Evolutionary conservation across 139 green algal species (phyloP), one percentile per base, ranked within the genome.

Genomic region (Picochlorum sp.): DNA sequence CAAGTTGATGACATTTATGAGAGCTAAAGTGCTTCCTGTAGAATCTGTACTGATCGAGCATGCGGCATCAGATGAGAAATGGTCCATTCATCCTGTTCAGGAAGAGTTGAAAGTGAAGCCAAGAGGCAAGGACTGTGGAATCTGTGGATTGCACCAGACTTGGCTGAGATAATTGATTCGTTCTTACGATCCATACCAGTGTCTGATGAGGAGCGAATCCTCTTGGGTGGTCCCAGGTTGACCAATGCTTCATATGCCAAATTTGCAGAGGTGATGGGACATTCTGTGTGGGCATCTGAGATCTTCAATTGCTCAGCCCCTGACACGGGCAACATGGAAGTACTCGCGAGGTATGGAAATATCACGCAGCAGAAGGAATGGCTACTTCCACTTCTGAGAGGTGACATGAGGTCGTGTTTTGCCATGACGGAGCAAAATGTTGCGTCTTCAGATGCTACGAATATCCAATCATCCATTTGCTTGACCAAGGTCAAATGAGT

Each of bases 291-390:
- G 81, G 88, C 86, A 1, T 82, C 89, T 1, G 94, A 99, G 80
- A 72, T 91, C 5, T 99, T 98, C 87, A 99, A 99, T 85, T 98
- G 94, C 84, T 87, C 71, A 7, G 94, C 94, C 1, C 94, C 94
- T 7, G 94, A 99, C 76, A 98, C 94, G 0, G 92, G 92, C 49
- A 99, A 99, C 83, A 99, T 99, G 94, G 94, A 99, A 81, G 77
- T 87, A 50, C 69, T 92, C 37, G 66, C 79, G 6, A 71, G 79
- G 50, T 98, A 97, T 66, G 94, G 90, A 64, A 90, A 66, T 1
- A 59, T 11, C 0, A 54, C 83, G 52, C 94, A 99, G 81, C 87
- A 97, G 80, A 49, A 62, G 21, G 56, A 20, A 49, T 99, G 91
- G 91, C 81, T 99, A 73, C 63, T 93, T 60, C 94, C 94, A 11